Percentiles rank a stretch among this genome's conserved stretches.
phyloP scores from a whole-genome alignment of 139 green algal species.

The Nannochloris sp. region DNA sequence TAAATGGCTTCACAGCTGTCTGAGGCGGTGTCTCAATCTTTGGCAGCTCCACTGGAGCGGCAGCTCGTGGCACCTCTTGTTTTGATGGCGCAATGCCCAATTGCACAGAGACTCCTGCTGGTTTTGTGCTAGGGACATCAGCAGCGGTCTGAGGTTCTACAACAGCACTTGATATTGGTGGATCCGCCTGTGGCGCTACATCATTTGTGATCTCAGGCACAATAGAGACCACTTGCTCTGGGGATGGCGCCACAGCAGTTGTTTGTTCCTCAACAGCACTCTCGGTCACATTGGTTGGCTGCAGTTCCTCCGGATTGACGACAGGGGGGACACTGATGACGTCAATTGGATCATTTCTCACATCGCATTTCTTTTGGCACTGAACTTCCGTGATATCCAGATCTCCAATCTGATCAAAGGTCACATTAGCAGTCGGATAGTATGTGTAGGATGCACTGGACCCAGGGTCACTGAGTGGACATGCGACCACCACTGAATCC shows the following conservation, averaged over 20 bases:
- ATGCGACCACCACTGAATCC: background rate
- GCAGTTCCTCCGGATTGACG: background rate
- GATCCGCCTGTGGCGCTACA: too few species aligned
- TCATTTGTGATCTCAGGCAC: too few species aligned
- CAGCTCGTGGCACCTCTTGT: too few species aligned
- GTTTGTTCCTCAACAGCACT: background rate
- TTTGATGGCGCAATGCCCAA: too few species aligned
- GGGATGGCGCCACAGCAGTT: background rate
- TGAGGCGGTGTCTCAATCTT: too few species aligned
- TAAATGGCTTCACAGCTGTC: too few species aligned
- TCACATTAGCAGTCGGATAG: background rate
- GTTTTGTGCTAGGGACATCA: too few species aligned
- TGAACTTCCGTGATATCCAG: background rate
- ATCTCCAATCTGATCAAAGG: background rate
- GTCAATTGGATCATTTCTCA: background rate
- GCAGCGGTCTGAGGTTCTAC: too few species aligned
- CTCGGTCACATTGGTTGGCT: background rate
- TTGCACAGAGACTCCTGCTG: too few species aligned
- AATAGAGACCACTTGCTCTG: too few species aligned
- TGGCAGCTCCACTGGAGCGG: too few species aligned
- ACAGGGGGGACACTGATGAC: background rate
- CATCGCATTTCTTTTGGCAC: background rate
- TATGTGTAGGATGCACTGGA: background rate
- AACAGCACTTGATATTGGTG: too few species aligned
- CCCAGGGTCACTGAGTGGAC: background rate